Base-by-base conservation (phyloP, 805 yeast species). In the Blastobotrys mokoenaii region DNA sequence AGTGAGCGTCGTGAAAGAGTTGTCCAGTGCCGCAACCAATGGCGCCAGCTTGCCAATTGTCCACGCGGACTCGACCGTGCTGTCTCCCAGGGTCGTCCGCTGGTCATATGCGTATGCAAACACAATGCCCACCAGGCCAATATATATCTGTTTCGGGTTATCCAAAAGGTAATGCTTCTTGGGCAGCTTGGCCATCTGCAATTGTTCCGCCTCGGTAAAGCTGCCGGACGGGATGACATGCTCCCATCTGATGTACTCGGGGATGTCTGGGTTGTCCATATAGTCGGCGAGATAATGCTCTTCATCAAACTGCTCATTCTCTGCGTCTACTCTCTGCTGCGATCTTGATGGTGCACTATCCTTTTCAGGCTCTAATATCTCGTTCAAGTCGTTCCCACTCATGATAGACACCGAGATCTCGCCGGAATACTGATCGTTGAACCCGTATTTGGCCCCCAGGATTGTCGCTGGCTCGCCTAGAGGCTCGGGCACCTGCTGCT, bases 381-480 rank as follows among this genome's bases (percentile, higher is more conserved):
- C 97, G 61, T 88, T 90, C 46, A 93, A 84, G 60, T 90, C 97
- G 58, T 93, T 93, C 2, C 96, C 97, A 50, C 80, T 82, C 2
- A 82, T 65, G 1, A 82, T 50, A 0, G 96, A 83, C 1, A 82
- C 73, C 0, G 76, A 79, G 5, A 93, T 63, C 22, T 78, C 69
- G 1, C 71, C 77, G 20, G 71, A 69, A 60, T 86, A 85, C 25
- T 72, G 72, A 49, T 77, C 71, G 54, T 88, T 79, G 63, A 94
- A 93, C 1, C 99, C 99, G 59, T 93, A 93, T 40, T 71, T 72
- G 8, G 60, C 58, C 1, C 64, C 61, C n/a, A 52, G 40, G 3
- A 57, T 44, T 0, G 52, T 45, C 6, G 37, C 51, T 1, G 55
- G 60, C 1, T 54, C 58, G 4, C 39, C 47, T 3, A 51, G 44